Evolutionary conservation across 352 stramenopile species (phyloP), one percentile per base, ranked within the genome.

Genomic region (Globisporangium polare): DNA sequence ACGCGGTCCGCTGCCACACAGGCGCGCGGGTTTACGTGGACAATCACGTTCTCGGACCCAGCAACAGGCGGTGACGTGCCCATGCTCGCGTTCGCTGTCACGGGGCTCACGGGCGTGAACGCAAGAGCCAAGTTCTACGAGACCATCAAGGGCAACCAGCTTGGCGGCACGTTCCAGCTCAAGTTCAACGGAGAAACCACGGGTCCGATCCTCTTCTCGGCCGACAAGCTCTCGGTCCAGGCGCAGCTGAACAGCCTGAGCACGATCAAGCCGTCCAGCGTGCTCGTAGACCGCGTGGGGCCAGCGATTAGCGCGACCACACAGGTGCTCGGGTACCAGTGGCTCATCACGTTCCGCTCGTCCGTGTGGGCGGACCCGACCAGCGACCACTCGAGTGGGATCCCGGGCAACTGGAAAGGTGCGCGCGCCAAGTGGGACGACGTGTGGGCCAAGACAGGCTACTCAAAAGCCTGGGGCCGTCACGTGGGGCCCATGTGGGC

Each of bases 391-490:
- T 81, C 89, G 41, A 80, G 57, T 59, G 78, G 72, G 0, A 91
- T 93, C 53, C 68, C 88, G 18, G 95, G 95, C 8, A 99, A 98
- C 62, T 98, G 96, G 94, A 83, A 95, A 59, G 94, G 95, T 18
- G 46, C 78, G 9, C 65, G 77, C 2, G 83, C 86, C 0, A 74
- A 71, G 29, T 97, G 85, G 77, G 81, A 84, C 39, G 94, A 98
- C 58, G 90, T 90, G 22, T 99, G 96, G 96, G 59, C 73, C 9
- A 83, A 87, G 27, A 92, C 89, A 0, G 87, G 88, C 0, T 98
- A 98, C 73, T 98, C 94, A 2, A 98, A 98, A 67, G 92, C 90
- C 5, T 99, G 96, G 96, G 96, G 96, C 0, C 96, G 95, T 18
- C 98, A 99, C 61, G 93, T 98, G 3, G 96, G 96, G 0, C 84